Evolutionary conservation across 805 yeast genomes (phyloP).

Genomic region (Wickerhamiella dianesei): DNA sequence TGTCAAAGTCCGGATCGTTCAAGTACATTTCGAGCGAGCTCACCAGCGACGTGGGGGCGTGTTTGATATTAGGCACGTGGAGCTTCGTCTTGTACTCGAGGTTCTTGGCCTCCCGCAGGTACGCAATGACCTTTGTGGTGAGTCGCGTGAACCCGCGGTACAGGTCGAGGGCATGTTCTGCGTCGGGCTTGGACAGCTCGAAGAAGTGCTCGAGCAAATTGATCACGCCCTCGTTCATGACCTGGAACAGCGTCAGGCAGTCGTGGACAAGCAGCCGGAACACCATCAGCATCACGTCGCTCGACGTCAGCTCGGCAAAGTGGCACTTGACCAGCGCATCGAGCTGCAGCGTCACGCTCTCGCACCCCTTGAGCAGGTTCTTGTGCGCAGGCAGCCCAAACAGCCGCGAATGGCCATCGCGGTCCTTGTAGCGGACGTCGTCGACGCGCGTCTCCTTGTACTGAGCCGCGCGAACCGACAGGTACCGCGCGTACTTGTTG

Average conservation of each 20-base stretch:
- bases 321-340: conserved; percentile 59
- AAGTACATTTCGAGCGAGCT: conserved; percentile 78
- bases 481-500: conserved; percentile 56
- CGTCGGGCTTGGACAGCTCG: conserved; percentile 78
- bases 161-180: conserved; percentile 70
- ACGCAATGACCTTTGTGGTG: conserved; percentile 77
- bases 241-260: conserved; percentile 71
- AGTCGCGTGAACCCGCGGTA: conserved; percentile 76
- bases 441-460: conserved; percentile 53
- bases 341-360: conserved; percentile 72
- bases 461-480: conserved; percentile 55
- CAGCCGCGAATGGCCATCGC: conserved; percentile 43
- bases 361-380: conserved; percentile 74
- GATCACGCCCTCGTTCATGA: conserved; percentile 89
- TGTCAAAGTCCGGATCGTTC: conserved; percentile 72
- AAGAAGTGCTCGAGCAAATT: conserved; percentile 87
- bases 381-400: conserved; percentile 53
- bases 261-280: conserved; percentile 87
- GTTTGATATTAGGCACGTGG: conserved; percentile 90
- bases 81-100: conserved; percentile 74
- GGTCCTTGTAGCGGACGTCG: conserved; percentile 50
- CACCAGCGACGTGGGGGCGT: conserved; percentile 90
- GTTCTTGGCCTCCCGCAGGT: conserved; percentile 78
- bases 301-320: conserved; percentile 70
- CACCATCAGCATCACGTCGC: conserved; percentile 71